Conservation (phyloP, 148 eudicot genomes). For the Salicornia ramosissima region DNA sequence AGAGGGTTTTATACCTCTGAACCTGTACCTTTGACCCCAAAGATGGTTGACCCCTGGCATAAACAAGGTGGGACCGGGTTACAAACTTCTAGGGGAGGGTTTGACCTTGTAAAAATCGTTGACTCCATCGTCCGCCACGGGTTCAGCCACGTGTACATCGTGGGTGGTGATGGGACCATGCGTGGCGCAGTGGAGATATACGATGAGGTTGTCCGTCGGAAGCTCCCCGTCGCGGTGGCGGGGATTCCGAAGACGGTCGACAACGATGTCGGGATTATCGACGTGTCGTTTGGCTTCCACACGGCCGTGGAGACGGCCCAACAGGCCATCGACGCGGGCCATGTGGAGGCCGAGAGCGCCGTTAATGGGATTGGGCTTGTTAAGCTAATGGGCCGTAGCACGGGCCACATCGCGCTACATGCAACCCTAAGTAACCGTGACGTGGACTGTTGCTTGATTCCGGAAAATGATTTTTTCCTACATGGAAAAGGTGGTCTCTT, state of each 20-base stretch:
- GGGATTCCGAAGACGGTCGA: slow-evolving; percentile 79
- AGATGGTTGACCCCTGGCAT: slow-evolving; percentile 65
- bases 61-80: slow-evolving; percentile 62
- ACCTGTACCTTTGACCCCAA: slow-evolving; percentile 36
- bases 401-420: slow-evolving; percentile 72
- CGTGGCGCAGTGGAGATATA: slow-evolving; percentile 66
- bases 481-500: slow-evolving; percentile 68
- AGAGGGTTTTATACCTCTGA: slow-evolving; percentile 55
- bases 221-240: slow-evolving; percentile 39
- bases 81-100: slow-evolving; percentile 74
- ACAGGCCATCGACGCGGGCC: slow-evolving; percentile 60
- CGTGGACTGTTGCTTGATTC: slow-evolving; percentile 72
- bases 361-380: slow-evolving; percentile 73
- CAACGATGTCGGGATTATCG: slow-evolving; percentile 70
- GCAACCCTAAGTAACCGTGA: slow-evolving; percentile 75
- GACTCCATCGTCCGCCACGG: slow-evolving; percentile 44
- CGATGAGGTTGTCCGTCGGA: slow-evolving; percentile 46
- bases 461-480: slow-evolving; percentile 57
- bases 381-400: slow-evolving; percentile 81
- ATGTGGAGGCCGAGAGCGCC: slow-evolving; percentile 71
- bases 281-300: slow-evolving; percentile 69
- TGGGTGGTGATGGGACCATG: slow-evolving; percentile 85
- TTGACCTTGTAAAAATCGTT: slow-evolving; percentile 54
- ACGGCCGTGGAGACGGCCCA: slow-evolving; percentile 80
- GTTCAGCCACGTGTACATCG: slow-evolving; percentile 66